phyloP scores from a whole-genome alignment of 495 filamentous ascomycete genomes.

The Annulohypoxylon moriforme region DNA sequence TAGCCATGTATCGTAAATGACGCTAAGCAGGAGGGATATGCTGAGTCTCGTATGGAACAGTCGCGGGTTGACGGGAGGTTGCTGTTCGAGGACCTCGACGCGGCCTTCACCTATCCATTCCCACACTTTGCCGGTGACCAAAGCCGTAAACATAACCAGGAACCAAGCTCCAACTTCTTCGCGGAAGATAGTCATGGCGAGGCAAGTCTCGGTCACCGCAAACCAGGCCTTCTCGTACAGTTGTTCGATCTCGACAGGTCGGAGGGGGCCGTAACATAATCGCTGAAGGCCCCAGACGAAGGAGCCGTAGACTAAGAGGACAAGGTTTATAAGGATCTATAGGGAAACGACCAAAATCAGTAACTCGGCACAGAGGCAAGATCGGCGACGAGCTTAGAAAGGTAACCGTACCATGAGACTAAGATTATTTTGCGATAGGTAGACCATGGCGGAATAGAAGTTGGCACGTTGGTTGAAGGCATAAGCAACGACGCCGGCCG shows the following conservation, averaged over 20 bases:
- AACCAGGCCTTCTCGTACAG: constrained; percentile 98
- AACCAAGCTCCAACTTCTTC: constrained; percentile 95
- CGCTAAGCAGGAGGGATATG: constrained; percentile 78
- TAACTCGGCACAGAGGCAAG: neutral
- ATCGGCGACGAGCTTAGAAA: neutral
- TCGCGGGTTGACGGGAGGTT: constrained; percentile 88
- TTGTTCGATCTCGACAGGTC: constrained; percentile 94
- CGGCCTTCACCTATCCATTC: constrained; percentile 97
- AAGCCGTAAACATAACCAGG: constrained; percentile 90
- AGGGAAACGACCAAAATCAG: constrained; percentile 22
- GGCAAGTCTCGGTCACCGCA: constrained; percentile 92
- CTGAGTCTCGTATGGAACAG: constrained; percentile 89
- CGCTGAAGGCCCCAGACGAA: constrained; percentile 89
- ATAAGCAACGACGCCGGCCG: constrained; percentile 82
- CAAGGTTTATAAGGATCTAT: constrained; percentile 89
- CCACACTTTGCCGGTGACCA: constrained; percentile 96
- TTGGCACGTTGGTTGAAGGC: constrained; percentile 95
- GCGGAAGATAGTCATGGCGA: constrained; percentile 99
- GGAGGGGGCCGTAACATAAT: constrained; percentile 89
- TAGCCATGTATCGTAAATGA: constrained; percentile 80
- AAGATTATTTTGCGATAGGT: constrained; percentile 93
- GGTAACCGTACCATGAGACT: constrained; percentile 80
- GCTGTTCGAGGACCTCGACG: constrained; percentile 93
- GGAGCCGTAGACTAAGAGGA: constrained; percentile 77
- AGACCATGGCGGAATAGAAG: constrained; percentile 97